These are phyloP conservation scores for Grosmannia serpens DNA, from an alignment of 2,329 filamentous ascomycete genomes.

Conservation along the genomic window DNA sequence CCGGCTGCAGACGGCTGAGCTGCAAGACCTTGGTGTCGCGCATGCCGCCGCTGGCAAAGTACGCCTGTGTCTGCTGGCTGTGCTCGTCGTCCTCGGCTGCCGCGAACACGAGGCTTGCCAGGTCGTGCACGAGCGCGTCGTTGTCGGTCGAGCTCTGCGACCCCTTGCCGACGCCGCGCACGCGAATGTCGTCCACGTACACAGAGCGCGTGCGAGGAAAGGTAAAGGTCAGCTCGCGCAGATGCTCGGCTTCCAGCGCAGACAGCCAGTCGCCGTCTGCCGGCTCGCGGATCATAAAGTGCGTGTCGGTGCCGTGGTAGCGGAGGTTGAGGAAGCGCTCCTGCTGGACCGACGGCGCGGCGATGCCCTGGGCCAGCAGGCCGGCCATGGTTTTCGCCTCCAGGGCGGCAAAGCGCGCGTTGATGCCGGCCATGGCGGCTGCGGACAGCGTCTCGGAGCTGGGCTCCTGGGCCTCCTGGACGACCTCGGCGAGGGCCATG, in stretches of 20 bases:
- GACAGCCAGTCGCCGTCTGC: slow-evolving; percentile 59
- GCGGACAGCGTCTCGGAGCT: slow-evolving; percentile 47
- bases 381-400: too few species aligned
- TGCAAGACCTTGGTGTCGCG: slow-evolving; percentile 71
- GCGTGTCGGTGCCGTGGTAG: slow-evolving; percentile 81
- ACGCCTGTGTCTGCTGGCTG: slow-evolving; percentile 18
- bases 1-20: slow-evolving; percentile 59
- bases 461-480: slow-evolving; percentile 78
- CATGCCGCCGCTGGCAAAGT: slow-evolving; percentile 48
- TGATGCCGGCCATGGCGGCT: too few species aligned
- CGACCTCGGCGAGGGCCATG: slow-evolving; percentile 85
- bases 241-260: slow-evolving; percentile 75
- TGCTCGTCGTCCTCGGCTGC: too few species aligned
- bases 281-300: slow-evolving; percentile 77
- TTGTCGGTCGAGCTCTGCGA: slow-evolving; percentile 68
- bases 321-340: slow-evolving; percentile 47
- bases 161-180: slow-evolving; percentile 61
- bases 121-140: slow-evolving; percentile 56
- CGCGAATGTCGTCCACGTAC: slow-evolving; percentile 80
- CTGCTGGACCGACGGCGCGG: not conserved
- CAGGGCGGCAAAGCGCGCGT: too few species aligned
- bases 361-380: slow-evolving; percentile 63
- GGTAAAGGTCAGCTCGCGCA: slow-evolving; percentile 86
- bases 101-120: too few species aligned
- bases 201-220: slow-evolving; percentile 64